These are phyloP conservation scores for Rhizopogon salebrosus DNA, from an alignment of 768 basidiomycete genomes.

Conservation along the genomic window DNA sequence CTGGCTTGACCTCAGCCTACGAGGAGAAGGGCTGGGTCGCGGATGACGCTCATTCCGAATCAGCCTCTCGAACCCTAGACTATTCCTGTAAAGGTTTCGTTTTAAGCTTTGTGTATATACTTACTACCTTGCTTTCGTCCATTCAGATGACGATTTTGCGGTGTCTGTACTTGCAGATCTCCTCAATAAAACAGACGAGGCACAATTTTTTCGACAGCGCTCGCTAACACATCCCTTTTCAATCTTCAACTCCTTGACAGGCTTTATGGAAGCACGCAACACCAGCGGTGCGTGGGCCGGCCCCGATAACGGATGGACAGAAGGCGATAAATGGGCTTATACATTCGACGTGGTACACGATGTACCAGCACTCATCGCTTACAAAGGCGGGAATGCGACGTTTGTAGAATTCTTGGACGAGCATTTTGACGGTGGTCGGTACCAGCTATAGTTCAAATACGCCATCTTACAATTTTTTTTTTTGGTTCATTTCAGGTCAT, in stretches of 20 bases:
- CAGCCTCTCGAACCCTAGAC: constrained; percentile 72
- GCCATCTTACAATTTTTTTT: not conserved
- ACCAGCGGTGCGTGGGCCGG: constrained; percentile 70
- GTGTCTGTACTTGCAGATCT: constrained; percentile 55
- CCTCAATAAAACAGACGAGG: constrained; percentile 45
- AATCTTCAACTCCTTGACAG: constrained; percentile 60
- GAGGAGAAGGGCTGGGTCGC: constrained; percentile 69
- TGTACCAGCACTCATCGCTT: constrained; percentile 52
- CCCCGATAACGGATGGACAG: constrained; percentile 70
- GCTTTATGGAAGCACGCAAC: constrained; percentile 81
- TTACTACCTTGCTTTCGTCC: not conserved
- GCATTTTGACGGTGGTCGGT: constrained; percentile 43
- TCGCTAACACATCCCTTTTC: constrained; percentile 52
- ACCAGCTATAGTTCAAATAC: not conserved
- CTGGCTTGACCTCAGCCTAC: constrained; percentile 71
- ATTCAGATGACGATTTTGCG: constrained; percentile 72
- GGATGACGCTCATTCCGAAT: constrained; percentile 72
- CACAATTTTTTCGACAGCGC: constrained; percentile 50
- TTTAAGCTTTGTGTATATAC: not conserved
- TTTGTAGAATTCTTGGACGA: constrained; percentile 67
- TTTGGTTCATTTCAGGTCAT: constrained; percentile 42
- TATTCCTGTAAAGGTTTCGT: constrained; percentile 56
- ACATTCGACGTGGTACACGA: constrained; percentile 77
- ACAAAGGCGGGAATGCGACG: constrained; percentile 56
- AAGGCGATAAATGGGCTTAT: constrained; percentile 77